Evolutionary conservation across 495 filamentous ascomycete genomes (phyloP).

Genomic region (Hypoxylon fuscum): DNA sequence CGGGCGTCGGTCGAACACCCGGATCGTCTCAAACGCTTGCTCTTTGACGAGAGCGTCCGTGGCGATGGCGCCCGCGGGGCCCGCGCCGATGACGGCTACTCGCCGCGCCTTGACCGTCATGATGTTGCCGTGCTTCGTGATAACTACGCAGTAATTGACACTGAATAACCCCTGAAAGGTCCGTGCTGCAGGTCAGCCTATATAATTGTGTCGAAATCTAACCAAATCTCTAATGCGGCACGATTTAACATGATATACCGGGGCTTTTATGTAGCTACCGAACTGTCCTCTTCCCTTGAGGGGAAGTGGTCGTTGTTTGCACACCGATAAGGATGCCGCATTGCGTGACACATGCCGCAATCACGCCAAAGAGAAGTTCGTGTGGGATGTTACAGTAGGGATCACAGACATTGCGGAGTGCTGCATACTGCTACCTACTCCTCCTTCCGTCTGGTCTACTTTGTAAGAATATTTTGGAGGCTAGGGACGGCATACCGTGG

Average conservation of each 20-base stretch:
- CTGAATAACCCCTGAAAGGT: too few species aligned
- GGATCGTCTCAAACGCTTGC: constrained; percentile 63
- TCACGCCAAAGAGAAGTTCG: constrained; percentile 26
- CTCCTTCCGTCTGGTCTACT: constrained; percentile 1
- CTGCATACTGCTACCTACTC: constrained; percentile 15
- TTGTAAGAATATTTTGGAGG: not conserved
- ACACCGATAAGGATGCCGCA: constrained; percentile 29
- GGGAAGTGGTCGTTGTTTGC: not conserved
- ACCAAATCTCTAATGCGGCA: too few species aligned
- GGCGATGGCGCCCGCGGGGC: constrained; percentile 66
- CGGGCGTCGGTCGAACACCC: constrained; percentile 63
- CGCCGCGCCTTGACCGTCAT: constrained; percentile 36
- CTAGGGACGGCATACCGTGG: constrained; percentile 2
- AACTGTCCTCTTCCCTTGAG: not conserved
- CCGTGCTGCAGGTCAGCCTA: too few species aligned
- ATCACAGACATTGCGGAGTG: constrained; percentile 15
- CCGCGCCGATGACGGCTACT: constrained; percentile 69
- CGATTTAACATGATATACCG: too few species aligned
- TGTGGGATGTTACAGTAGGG: constrained; percentile 21
- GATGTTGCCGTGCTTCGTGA: not conserved
- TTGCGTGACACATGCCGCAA: constrained; percentile 37
- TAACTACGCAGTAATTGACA: not conserved
- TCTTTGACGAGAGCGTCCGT: constrained; percentile 69
- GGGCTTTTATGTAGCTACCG: constrained; percentile 20
- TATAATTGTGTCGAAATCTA: too few species aligned